Evolutionary conservation across 2,329 filamentous ascomycete species (phyloP).

Genomic region (Talaromyces sp.): DNA sequence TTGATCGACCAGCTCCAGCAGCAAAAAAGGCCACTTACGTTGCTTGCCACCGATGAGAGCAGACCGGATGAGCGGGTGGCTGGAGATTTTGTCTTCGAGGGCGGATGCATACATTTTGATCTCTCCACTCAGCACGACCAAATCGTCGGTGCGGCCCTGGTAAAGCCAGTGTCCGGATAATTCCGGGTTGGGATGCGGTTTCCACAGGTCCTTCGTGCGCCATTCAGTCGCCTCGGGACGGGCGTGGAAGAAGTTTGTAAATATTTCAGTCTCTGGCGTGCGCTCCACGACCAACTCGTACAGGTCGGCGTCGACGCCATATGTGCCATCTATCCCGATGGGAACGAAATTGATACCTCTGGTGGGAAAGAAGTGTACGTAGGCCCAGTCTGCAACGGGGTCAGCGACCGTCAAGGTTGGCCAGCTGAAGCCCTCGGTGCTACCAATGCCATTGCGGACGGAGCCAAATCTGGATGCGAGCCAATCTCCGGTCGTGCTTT

Average conservation of each 20-base stretch:
- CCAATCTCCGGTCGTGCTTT: constrained; percentile 19
- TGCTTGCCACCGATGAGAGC: constrained; percentile 20
- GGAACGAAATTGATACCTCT: constrained; percentile 11
- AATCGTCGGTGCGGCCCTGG: constrained; percentile 18
- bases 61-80: constrained; percentile 15
- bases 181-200: constrained; percentile 15
- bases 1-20: constrained; percentile 15
- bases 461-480: constrained; percentile 14
- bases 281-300: constrained; percentile 20
- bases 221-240: constrained; percentile 14
- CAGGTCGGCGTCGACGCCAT: constrained; percentile 8
- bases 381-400: constrained; percentile 13
- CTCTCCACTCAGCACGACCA: constrained; percentile 14
- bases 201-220: constrained; percentile 20
- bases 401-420: constrained; percentile 11
- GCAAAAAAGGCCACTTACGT: constrained; percentile 15
- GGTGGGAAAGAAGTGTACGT: constrained; percentile 15
- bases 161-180: constrained; percentile 19
- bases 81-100: constrained; percentile 18
- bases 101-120: constrained; percentile 18
- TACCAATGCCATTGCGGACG: constrained; percentile 15
- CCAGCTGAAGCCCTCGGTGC: constrained; percentile 17
- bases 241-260: constrained; percentile 18
- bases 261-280: constrained; percentile 8
- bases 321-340: not conserved